Base-by-base conservation (phyloP, 306 rosid species). In the Geum urbanum region DNA sequence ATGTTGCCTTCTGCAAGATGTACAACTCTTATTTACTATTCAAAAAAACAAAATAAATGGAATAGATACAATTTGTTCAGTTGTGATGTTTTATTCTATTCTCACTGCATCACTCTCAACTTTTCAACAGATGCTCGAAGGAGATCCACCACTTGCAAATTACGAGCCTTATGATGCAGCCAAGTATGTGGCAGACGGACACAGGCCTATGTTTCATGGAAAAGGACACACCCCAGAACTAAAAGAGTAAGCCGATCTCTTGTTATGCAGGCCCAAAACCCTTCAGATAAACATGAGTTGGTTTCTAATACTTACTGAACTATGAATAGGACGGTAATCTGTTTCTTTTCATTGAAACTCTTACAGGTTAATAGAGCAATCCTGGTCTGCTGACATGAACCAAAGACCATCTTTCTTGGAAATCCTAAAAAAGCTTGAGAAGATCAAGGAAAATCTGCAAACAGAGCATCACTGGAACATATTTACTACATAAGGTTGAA, bases 81-180 rank as follows among this genome's bases (percentile, higher is more conserved):
- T 32, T 45, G 52, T 59, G 52, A 66, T 22, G 44, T 24, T 66
- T 67, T 70, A 62, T 37, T 44, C 51, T 50, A 27, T 77, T 77
- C 41, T 80, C 45, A 76, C 56, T 54, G 37, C 51, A 40, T 44
- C 66, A 71, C 76, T 68, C 61, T 72, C 61, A 75, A 77, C 77
- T 80, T 32, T 32, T 84, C 67, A 61, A 74, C 87, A 92, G 97
- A 92, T 92, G 96, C 90, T 92, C 66, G 97, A 92, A 82, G 97
- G 97, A 48, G 90, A 86, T 49, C 92, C 96, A 45, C 97, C 97
- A 16, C 86, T 89, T 57, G 43, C 97, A 45, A 83, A 64, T 77
- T 83, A 84, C 44, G 95, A 92, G 80, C 95, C 97, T 75, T 89
- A 92, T 53, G 97, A 89, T 7, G 97, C 92, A 51, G 97, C 97